Evolutionary conservation across 2,329 filamentous ascomycete genomes (phyloP).

Genomic region (Tolypocladium cylindrosporum): DNA sequence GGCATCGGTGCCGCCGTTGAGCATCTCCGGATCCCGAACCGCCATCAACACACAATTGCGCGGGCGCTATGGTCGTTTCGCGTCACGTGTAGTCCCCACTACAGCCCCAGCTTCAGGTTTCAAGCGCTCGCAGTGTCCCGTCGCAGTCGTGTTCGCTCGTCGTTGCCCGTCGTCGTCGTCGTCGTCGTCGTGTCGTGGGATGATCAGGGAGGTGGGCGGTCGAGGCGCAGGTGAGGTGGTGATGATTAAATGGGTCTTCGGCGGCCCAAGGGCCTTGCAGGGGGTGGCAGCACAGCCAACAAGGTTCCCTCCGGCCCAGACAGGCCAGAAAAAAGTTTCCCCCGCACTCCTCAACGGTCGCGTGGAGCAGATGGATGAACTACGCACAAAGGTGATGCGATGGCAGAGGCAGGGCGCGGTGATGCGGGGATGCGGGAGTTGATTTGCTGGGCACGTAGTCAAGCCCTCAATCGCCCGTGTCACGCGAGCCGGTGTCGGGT

Average conservation of each 20-base stretch:
- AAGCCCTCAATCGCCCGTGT: neutral
- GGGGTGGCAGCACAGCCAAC: neutral
- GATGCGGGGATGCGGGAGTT: neutral
- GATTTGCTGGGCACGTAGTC: neutral
- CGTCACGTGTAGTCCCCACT: neutral
- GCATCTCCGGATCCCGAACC: constrained; percentile 1
- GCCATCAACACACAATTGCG: neutral
- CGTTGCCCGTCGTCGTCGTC: neutral
- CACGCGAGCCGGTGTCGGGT: neutral
- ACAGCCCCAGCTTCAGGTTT: neutral
- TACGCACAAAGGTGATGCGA: neutral
- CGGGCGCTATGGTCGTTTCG: neutral
- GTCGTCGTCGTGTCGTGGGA: neutral
- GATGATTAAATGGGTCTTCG: neutral
- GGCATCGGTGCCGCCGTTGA: constrained; percentile 13
- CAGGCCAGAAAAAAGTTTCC: neutral
- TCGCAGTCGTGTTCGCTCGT: neutral
- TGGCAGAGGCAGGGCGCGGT: neutral
- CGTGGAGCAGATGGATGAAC: neutral
- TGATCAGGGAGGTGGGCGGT: too few species aligned
- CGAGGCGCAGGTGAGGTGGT: neutral
- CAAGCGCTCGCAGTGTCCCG: neutral
- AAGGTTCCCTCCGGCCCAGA: neutral
- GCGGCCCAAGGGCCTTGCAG: neutral
- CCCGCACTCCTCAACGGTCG: neutral